These are phyloP conservation scores for Penicillium sp. DNA, from an alignment of 2,329 filamentous ascomycete species.

Conservation along the genomic window DNA sequence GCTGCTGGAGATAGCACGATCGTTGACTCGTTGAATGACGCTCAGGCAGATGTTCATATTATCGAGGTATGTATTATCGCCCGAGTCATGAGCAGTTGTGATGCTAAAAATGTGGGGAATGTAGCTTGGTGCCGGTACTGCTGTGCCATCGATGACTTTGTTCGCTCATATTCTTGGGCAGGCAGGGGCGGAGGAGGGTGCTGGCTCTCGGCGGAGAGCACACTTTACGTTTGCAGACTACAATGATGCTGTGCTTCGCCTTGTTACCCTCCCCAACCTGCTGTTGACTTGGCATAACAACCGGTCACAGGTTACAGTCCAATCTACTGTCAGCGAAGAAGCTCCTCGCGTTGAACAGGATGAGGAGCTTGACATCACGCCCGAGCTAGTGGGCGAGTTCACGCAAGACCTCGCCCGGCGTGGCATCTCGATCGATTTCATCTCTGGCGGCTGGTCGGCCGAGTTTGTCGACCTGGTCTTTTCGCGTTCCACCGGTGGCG, in stretches of 20 bases:
- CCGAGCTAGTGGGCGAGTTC: slow-evolving; percentile 51
- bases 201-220: slow-evolving; percentile 29
- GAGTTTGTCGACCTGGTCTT: slow-evolving; percentile 48
- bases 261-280: slow-evolving; percentile 64
- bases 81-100: not conserved
- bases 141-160: slow-evolving; percentile 58
- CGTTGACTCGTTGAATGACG: slow-evolving; percentile 12
- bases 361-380: slow-evolving; percentile 53
- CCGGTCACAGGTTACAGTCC: slow-evolving; percentile 12
- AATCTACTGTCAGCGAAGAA: slow-evolving; percentile 6
- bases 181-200: slow-evolving; percentile 10
- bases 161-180: slow-evolving; percentile 54
- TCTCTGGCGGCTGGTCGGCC: slow-evolving; percentile 63
- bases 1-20: slow-evolving; percentile 23
- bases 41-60: slow-evolving; percentile 41
- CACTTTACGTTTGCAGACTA: slow-evolving; percentile 64
- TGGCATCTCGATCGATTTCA: slow-evolving; percentile 54
- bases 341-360: slow-evolving; percentile 21
- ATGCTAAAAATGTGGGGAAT: not conserved
- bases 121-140: slow-evolving; percentile 66
- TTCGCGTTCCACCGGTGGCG: slow-evolving; percentile 32
- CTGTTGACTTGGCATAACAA: slow-evolving; percentile 55
- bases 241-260: slow-evolving; percentile 61
- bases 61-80: slow-evolving; percentile 36
- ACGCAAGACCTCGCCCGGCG: slow-evolving; percentile 42